Conservation (phyloP, 2,329 filamentous ascomycete species). For the Teratosphaeriaceae sp. region DNA sequence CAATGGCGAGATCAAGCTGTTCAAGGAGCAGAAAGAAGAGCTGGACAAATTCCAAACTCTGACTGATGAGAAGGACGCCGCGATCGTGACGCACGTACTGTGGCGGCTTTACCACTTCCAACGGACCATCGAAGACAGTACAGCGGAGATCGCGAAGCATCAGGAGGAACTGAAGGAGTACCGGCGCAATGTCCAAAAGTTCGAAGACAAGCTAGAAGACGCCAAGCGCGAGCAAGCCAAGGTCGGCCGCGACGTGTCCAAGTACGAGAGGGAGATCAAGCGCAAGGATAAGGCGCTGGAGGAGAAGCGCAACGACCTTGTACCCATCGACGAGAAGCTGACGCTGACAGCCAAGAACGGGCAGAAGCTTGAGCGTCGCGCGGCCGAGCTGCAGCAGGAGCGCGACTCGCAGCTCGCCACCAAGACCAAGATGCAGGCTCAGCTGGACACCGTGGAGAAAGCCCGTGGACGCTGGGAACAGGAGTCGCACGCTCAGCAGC, state of each 20-base stretch:
- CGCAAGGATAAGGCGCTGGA: constrained; percentile 81
- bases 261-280: constrained; percentile 79
- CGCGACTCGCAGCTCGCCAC: constrained; percentile 62
- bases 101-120: constrained; percentile 98
- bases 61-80: constrained; percentile 81
- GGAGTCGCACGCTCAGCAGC: constrained; percentile 77
- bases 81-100: constrained; percentile 85
- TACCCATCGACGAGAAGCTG: constrained; percentile 91
- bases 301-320: constrained; percentile 73
- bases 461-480: constrained; percentile 83
- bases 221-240: constrained; percentile 78
- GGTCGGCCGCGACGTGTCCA: constrained; percentile 67
- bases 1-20: constrained; percentile 96
- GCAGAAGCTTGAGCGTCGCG: constrained; percentile 59
- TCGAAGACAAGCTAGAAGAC: constrained; percentile 70
- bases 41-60: constrained; percentile 91
- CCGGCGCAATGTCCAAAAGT: constrained; percentile 78
- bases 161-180: constrained; percentile 94
- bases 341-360: constrained; percentile 67
- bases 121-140: constrained; percentile 85
- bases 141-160: constrained; percentile 81
- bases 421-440: constrained; percentile 69
- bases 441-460: constrained; percentile 79
- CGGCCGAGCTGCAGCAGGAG: constrained; percentile 67
- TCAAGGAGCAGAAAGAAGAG: constrained; percentile 92